Conservation (phyloP, 768 basidiomycete genomes). For the Phallus indusiatus region DNA sequence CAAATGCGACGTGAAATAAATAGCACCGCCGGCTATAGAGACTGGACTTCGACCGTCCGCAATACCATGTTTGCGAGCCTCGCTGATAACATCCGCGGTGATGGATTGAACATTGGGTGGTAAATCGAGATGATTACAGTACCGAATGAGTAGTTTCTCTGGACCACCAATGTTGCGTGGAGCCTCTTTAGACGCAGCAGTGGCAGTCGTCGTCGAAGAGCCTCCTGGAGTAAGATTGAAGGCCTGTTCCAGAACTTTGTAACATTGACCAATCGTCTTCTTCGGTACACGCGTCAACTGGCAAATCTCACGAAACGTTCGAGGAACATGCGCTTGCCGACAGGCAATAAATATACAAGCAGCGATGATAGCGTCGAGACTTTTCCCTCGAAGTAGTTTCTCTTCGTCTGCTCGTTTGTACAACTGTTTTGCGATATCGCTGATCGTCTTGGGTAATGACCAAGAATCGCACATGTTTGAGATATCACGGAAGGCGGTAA, state of each 20-base stretch:
- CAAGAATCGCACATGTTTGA: slow-evolving; percentile 93
- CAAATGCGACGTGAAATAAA: slow-evolving; percentile 84
- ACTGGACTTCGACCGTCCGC: slow-evolving; percentile 93
- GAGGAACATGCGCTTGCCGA: slow-evolving; percentile 87
- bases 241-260: slow-evolving; percentile 79
- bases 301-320: slow-evolving; percentile 94
- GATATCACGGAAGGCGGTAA: slow-evolving; percentile 86
- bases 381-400: slow-evolving; percentile 84
- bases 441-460: slow-evolving; percentile 86
- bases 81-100: slow-evolving; percentile 72
- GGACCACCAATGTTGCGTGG: slow-evolving; percentile 45
- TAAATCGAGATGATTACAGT: slow-evolving; percentile 87
- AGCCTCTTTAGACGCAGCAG: slow-evolving; percentile 34
- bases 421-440: slow-evolving; percentile 92
- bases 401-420: slow-evolving; percentile 98
- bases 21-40: slow-evolving; percentile 96
- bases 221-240: slow-evolving; percentile 77
- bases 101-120: slow-evolving; percentile 76
- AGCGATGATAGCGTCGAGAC: slow-evolving; percentile 86
- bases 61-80: slow-evolving; percentile 73
- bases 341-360: slow-evolving; percentile 98
- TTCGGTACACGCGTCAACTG: slow-evolving; percentile 90
- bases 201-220: slow-evolving; percentile 41
- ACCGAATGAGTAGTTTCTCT: slow-evolving; percentile 83
- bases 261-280: slow-evolving; percentile 90